Evolutionary conservation across 2,329 filamentous ascomycete species (phyloP).

Genomic region (Neodidymelliopsis sp.): DNA sequence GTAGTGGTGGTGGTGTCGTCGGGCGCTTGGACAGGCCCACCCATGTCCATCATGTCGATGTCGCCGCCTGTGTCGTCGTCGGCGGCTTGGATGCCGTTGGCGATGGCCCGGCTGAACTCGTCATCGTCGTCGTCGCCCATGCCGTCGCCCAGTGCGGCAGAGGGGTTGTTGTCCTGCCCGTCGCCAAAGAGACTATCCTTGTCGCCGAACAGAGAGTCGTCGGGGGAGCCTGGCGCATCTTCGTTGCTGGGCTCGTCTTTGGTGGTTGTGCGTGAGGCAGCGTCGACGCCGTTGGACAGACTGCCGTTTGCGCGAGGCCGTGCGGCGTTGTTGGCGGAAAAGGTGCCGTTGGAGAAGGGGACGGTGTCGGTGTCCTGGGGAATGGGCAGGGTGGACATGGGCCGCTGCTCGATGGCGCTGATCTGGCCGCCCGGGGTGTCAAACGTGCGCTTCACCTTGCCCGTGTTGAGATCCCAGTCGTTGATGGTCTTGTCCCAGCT

Average conservation of each 20-base stretch:
- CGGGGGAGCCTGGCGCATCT: slow-evolving; percentile 69
- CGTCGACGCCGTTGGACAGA: slow-evolving; percentile 51
- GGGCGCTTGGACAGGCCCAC: slow-evolving; percentile 52
- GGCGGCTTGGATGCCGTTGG: slow-evolving; percentile 57
- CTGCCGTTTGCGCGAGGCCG: slow-evolving; percentile 65
- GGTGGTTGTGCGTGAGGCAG: slow-evolving; percentile 38
- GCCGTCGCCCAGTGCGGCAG: slow-evolving; percentile 61
- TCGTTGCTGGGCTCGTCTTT: slow-evolving; percentile 55
- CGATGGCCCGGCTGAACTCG: slow-evolving; percentile 79
- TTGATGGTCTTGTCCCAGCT: slow-evolving; percentile 96
- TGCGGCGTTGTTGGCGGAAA: slow-evolving; percentile 74
- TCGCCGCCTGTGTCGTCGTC: slow-evolving; percentile 53
- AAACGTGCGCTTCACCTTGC: slow-evolving; percentile 77
- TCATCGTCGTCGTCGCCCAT: slow-evolving; percentile 75
- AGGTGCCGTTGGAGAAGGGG: slow-evolving; percentile 67
- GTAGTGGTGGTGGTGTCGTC: slow-evolving; percentile 20
- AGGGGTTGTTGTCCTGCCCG: slow-evolving; percentile 54
- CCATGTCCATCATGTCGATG: slow-evolving; percentile 56
- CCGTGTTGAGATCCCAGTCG: slow-evolving; percentile 94
- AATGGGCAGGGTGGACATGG: slow-evolving; percentile 76
- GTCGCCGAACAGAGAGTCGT: slow-evolving; percentile 84
- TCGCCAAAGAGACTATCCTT: slow-evolving; percentile 93
- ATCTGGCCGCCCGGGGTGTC: slow-evolving; percentile 83
- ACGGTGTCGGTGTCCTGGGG: slow-evolving; percentile 73
- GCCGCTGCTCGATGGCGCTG: slow-evolving; percentile 84